These are phyloP conservation scores for Cordyceps fumosorosea DNA, from an alignment of 2,329 filamentous ascomycete genomes.

Conservation along the genomic window DNA sequence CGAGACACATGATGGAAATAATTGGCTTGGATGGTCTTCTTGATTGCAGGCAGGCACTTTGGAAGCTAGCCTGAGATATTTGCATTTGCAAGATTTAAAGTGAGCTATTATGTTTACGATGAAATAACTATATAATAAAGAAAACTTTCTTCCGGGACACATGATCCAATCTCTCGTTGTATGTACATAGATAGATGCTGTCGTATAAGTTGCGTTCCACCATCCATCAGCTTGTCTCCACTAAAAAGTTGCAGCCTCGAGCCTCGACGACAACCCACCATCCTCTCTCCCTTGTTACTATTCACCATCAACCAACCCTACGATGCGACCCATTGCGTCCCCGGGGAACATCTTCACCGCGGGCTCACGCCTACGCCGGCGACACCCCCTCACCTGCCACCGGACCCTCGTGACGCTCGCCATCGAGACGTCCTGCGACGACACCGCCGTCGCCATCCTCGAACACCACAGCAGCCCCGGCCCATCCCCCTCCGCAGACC, in stretches of 20 bases:
- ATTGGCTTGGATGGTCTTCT: neutral
- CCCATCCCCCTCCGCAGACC: too few species aligned
- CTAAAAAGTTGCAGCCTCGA: conserved; percentile 1
- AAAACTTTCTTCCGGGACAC: neutral
- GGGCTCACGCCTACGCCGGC: neutral
- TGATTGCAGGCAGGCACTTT: conserved; percentile 1
- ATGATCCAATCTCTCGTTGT: too few species aligned
- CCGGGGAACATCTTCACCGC: neutral
- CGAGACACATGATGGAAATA: neutral
- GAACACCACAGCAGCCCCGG: conserved; percentile 38
- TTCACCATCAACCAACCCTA: neutral
- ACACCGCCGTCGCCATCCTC: conserved; percentile 82
- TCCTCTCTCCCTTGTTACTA: neutral
- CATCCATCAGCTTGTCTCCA: conserved; percentile 1
- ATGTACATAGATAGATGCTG: too few species aligned
- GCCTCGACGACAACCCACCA: neutral
- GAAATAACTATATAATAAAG: neutral
- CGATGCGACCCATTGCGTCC: neutral
- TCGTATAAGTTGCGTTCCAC: too few species aligned
- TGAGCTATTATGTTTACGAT: neutral
- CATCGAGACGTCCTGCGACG: conserved; percentile 85
- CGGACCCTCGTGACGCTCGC: conserved; percentile 52
- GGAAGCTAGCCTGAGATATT: neutral
- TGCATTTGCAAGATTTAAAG: neutral
- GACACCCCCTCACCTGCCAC: conserved; percentile 16